Conservation (phyloP, 2,329 filamentous ascomycete species). For the Colletotrichum somersetense region DNA sequence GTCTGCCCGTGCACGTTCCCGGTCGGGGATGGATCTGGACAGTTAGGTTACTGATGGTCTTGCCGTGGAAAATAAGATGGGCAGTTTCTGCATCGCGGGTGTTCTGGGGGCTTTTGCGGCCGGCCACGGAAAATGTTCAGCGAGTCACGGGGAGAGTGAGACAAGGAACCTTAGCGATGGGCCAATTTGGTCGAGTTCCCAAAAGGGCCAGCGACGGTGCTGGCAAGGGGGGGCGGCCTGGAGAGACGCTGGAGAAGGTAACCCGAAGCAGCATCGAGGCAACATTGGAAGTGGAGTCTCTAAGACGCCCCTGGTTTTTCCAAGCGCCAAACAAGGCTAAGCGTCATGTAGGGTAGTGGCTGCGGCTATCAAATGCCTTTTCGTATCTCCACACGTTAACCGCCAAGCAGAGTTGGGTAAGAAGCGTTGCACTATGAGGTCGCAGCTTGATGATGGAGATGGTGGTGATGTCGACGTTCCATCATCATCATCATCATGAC, state of each 20-base stretch:
- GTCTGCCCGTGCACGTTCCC: slow-evolving; percentile 20
- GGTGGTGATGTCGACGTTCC: not conserved
- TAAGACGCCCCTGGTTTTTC: slow-evolving; percentile 33
- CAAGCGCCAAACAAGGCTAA: slow-evolving; percentile 28
- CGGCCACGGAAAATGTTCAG: slow-evolving; percentile 2
- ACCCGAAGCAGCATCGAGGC: slow-evolving; percentile 35
- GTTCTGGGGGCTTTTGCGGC: slow-evolving; percentile 1
- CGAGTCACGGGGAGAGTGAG: slow-evolving; percentile 15
- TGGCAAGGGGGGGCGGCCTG: slow-evolving; percentile 25
- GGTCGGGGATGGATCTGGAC: slow-evolving; percentile 1
- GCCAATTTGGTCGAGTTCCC: slow-evolving; percentile 11
- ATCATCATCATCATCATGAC: not conserved
- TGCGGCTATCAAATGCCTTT: slow-evolving; percentile 25
- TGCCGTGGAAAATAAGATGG: not conserved
- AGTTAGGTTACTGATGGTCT: slow-evolving; percentile 6
- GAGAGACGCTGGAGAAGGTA: slow-evolving; percentile 28
- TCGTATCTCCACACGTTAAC: slow-evolving; percentile 25
- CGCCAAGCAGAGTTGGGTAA: slow-evolving; percentile 4
- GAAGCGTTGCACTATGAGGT: slow-evolving; percentile 22
- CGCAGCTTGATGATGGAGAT: slow-evolving; percentile 20
- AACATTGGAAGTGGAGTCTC: slow-evolving; percentile 22
- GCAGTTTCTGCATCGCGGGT: not conserved
- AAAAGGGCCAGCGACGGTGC: slow-evolving; percentile 27
- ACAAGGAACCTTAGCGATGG: not conserved
- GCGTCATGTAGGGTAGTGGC: slow-evolving; percentile 24